phyloP scores from a whole-genome alignment of 2,329 filamentous ascomycete genomes.

The Sporothrix pseudoabietina region DNA sequence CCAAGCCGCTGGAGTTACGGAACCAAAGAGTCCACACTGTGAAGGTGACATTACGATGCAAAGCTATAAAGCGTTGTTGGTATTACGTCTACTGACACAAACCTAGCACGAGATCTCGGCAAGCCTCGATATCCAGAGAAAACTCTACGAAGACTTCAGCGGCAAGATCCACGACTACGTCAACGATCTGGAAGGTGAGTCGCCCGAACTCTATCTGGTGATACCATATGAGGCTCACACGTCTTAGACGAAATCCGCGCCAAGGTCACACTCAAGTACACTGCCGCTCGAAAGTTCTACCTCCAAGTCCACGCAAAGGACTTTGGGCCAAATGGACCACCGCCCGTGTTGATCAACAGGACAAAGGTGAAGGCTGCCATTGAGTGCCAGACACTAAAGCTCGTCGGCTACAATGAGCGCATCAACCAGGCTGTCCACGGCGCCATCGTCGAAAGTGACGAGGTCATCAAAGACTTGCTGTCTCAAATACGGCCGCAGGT shows the following conservation, averaged over 20 bases:
- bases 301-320: conserved; percentile 66
- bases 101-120: conserved; percentile 29
- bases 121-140: conserved; percentile 47
- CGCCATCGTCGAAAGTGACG: conserved; percentile 79
- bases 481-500: conserved; percentile 71
- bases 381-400: conserved; percentile 82
- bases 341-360: conserved; percentile 68
- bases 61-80: too few species aligned
- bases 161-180: conserved; percentile 62
- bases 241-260: conserved; percentile 28
- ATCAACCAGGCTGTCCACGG: conserved; percentile 82
- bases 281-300: conserved; percentile 77
- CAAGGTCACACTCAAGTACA: conserved; percentile 62
- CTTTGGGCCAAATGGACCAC: conserved; percentile 55
- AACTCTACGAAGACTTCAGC: conserved; percentile 86
- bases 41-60: conserved; percentile 53
- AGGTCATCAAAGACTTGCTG: conserved; percentile 71
- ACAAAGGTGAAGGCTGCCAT: conserved; percentile 71
- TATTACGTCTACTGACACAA: neutral
- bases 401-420: conserved; percentile 78
- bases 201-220: too few species aligned
- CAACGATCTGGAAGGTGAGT: conserved; percentile 64
- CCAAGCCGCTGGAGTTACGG: conserved; percentile 76
- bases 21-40: conserved; percentile 92
- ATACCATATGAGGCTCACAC: conserved; percentile 46